Base-by-base conservation (phyloP, 2,329 filamentous ascomycete genomes). In the Thielaviopsis musarum region DNA sequence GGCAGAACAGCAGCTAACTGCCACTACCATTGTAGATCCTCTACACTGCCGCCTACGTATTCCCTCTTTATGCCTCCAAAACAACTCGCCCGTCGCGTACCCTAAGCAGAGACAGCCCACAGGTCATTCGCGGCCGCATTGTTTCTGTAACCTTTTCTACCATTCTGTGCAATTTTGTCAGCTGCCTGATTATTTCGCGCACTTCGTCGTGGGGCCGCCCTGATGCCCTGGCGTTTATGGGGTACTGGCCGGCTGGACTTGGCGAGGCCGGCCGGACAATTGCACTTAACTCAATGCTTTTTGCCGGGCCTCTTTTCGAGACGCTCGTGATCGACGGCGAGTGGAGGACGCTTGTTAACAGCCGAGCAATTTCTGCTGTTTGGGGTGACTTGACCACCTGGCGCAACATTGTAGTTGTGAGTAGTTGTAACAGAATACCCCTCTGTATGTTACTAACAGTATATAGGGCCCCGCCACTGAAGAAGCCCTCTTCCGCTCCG, bases 401-500 rank as follows among this genome's bases (percentile, higher is more conserved):
- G 81, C 82, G 93, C 65, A 97, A 96, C 68, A 82, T 86, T 68
- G 78, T 97, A 62, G 88, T 88, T 49, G 90, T 93, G 75, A 66
- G 85, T 75, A 51, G 9, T 48, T n/a, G n/a, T n/a, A n/a, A n/a
- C n/a, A n/a, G n/a, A 17, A 48, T 17, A n/a, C 13, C 24, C 49
- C 41, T 48, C 26, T 30, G 24, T 17, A 19, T 56, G 51, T 28
- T 38, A 38, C 60, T 62, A 41, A 61, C 52, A 56, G 26, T 28
- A 17, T 59, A 52, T 30, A 63, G 59, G 90, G 89, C 41, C 91
- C 93, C 0, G 74, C 93, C 59, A 95, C 90, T 12, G 93, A 98
- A 73, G 93, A 98, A 72, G 75, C 95, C 62, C 85, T 96, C 66
- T 98, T 96, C 76, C 87, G 93, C 67, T 89, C 88, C 3, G 82